phyloP scores from a whole-genome alignment of 1,139 yeast species.

The Yamadazyma songkhlaensis region DNA sequence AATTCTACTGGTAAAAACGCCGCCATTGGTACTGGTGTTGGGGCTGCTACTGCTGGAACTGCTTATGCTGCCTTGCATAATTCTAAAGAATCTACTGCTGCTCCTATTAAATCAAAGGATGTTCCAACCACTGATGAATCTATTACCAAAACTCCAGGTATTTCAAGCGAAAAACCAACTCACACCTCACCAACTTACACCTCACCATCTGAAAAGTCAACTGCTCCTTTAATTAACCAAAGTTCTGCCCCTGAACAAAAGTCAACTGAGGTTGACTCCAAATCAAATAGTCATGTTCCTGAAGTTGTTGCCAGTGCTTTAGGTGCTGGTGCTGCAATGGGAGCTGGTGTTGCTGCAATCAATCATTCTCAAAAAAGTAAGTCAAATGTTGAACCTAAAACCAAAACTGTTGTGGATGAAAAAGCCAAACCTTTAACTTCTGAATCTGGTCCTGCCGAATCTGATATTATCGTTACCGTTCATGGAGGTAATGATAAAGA shows the following conservation, averaged over 20 bases:
- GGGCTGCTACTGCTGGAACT: slow-evolving; percentile 14
- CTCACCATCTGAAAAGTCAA: background rate
- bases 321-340: slow-evolving; percentile 1
- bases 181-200: background rate
- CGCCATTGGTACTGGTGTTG: slow-evolving; percentile 2
- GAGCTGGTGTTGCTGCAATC: background rate
- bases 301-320: background rate
- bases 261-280: no score
- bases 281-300: background rate
- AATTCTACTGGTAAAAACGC: background rate
- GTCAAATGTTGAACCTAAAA: background rate
- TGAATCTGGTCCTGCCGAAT: slow-evolving; percentile 3
- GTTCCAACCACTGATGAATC: background rate
- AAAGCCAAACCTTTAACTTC: background rate
- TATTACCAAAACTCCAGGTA: background rate
- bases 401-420: background rate
- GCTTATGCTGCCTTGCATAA: slow-evolving; percentile 12
- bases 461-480: slow-evolving; percentile 18
- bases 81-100: background rate
- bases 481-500: slow-evolving; percentile 28
- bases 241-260: no score
- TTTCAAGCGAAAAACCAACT: no score
- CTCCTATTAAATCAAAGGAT: background rate
- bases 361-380: background rate
- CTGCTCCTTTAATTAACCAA: no score